These are phyloP conservation scores for Suillus clintonianus DNA, from an alignment of 768 basidiomycete genomes.

Conservation along the genomic window DNA sequence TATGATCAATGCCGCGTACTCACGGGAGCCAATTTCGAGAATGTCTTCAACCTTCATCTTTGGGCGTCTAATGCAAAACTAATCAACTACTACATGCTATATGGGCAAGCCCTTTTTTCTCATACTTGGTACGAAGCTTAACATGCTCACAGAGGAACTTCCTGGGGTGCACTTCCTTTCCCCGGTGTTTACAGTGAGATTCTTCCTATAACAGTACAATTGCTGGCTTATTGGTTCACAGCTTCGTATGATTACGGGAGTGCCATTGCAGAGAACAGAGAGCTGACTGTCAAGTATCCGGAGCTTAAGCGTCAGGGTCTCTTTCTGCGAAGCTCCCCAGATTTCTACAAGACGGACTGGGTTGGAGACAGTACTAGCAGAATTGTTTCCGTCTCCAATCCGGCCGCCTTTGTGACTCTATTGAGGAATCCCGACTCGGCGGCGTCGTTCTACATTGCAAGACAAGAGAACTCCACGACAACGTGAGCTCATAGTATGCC, in stretches of 20 bases:
- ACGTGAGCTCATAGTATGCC: slow-evolving; percentile 43
- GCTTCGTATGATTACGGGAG: slow-evolving; percentile 83
- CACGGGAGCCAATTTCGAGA: slow-evolving; percentile 74
- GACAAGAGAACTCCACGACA: slow-evolving; percentile 69
- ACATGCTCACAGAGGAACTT: slow-evolving; percentile 62
- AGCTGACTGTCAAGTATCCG: slow-evolving; percentile 65
- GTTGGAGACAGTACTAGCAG: slow-evolving; percentile 63
- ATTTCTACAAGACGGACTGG: slow-evolving; percentile 80
- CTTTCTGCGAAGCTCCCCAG: slow-evolving; percentile 77
- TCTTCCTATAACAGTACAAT: slow-evolving; percentile 1
- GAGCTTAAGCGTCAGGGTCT: slow-evolving; percentile 79
- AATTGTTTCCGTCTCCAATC: slow-evolving; percentile 40
- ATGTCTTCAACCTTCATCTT: slow-evolving; percentile 75
- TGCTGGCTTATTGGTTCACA: slow-evolving; percentile 2
- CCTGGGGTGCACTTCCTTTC: slow-evolving; percentile 81
- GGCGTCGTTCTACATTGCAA: slow-evolving; percentile 67
- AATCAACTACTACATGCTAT: slow-evolving; percentile 85
- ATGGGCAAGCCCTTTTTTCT: slow-evolving; percentile 48
- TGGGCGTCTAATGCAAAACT: slow-evolving; percentile 84
- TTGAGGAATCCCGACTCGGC: slow-evolving; percentile 69
- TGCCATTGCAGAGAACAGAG: slow-evolving; percentile 66
- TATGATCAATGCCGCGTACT: slow-evolving; percentile 65
- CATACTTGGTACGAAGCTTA: slow-evolving; percentile 2
- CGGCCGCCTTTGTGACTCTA: slow-evolving; percentile 58
- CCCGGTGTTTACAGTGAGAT: slow-evolving; percentile 65